A percentile compares a stretch with the other conserved stretches of the same genome.
Evolutionary conservation across 805 yeast genomes (phyloP).

Genomic region (Yarrowia phangngaensis): DNA sequence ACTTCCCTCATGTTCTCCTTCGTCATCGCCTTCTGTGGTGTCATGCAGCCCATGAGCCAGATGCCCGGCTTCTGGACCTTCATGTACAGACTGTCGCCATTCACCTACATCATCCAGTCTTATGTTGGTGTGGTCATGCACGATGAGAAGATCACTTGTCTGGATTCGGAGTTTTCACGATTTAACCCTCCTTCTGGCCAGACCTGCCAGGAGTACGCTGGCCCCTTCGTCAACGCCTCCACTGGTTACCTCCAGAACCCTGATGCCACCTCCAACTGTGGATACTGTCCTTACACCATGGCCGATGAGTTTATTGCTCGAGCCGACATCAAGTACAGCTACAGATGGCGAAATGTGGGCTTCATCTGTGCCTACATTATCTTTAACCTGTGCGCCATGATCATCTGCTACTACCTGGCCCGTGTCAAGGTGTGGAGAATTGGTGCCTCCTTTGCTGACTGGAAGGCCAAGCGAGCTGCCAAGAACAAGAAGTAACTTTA

Average conservation of each 20-base stretch:
- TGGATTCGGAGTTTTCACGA: constrained; percentile 47
- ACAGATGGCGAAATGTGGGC: constrained; percentile 67
- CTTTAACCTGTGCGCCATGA: constrained; percentile 47
- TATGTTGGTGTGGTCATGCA: constrained; percentile 51
- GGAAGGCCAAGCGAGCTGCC: constrained; percentile 26
- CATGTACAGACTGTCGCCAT: constrained; percentile 70
- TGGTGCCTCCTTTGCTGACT: constrained; percentile 18
- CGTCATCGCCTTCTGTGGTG: constrained; percentile 65
- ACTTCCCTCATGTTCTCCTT: constrained; percentile 55
- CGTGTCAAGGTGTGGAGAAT: constrained; percentile 31
- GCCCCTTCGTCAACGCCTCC: constrained; percentile 42
- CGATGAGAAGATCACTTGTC: constrained; percentile 51
- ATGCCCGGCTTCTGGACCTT: constrained; percentile 85
- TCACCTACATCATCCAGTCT: constrained; percentile 64
- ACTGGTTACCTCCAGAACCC: constrained; percentile 60
- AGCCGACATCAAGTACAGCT: constrained; percentile 45
- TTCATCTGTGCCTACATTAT: constrained; percentile 54
- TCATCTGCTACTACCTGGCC: constrained; percentile 37
- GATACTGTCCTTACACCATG: constrained; percentile 42
- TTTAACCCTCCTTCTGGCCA: constrained; percentile 55
- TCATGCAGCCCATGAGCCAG: constrained; percentile 51
- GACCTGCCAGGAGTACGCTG: constrained; percentile 60
- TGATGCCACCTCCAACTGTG: constrained; percentile 44
- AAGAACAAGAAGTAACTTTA: constrained; percentile 4
- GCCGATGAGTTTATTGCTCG: constrained; percentile 47